These are phyloP conservation scores for Phytopythium montanum DNA, from an alignment of 352 stramenopile species.

Conservation along the genomic window DNA sequence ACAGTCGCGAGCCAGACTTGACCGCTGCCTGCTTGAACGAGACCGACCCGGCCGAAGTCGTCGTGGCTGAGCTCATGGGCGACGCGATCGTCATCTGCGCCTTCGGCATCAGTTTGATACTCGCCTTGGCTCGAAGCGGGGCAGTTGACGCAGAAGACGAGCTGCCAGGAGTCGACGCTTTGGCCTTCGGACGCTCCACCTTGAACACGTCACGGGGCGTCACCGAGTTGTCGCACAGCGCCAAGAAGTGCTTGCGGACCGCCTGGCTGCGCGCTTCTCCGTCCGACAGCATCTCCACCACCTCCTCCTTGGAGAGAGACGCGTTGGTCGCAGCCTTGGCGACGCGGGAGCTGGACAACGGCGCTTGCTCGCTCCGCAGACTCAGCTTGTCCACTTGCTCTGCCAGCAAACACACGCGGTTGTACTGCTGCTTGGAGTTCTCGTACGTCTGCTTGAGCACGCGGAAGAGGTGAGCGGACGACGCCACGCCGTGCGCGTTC, in stretches of 20 bases:
- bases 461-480: conserved; percentile 45
- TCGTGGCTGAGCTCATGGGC: conserved; percentile 48
- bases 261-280: conserved; percentile 38
- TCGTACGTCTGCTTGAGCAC: conserved; percentile 75
- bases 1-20: conserved; percentile 58
- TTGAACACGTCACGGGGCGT: conserved; percentile 53
- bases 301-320: conserved; percentile 36
- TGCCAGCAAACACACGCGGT: conserved; percentile 47
- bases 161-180: conserved; percentile 17
- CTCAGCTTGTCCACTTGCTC: conserved; percentile 51
- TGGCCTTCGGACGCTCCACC: conserved; percentile 35
- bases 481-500: conserved; percentile 14
- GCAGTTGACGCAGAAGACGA: conserved; percentile 23
- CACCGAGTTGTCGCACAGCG: conserved; percentile 58
- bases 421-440: conserved; percentile 73
- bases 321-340: conserved; percentile 15
- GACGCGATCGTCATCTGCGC: conserved; percentile 66
- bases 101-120: conserved; percentile 69
- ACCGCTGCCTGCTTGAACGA: conserved; percentile 55
- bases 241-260: conserved; percentile 47
- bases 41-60: conserved; percentile 32
- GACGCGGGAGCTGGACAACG: conserved; percentile 13
- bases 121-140: conserved; percentile 37
- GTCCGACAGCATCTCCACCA: conserved; percentile 42
- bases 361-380: conserved; percentile 25